Evolutionary conservation across 2,329 filamentous ascomycete species (phyloP).

Genomic region (Shiraia sp.): DNA sequence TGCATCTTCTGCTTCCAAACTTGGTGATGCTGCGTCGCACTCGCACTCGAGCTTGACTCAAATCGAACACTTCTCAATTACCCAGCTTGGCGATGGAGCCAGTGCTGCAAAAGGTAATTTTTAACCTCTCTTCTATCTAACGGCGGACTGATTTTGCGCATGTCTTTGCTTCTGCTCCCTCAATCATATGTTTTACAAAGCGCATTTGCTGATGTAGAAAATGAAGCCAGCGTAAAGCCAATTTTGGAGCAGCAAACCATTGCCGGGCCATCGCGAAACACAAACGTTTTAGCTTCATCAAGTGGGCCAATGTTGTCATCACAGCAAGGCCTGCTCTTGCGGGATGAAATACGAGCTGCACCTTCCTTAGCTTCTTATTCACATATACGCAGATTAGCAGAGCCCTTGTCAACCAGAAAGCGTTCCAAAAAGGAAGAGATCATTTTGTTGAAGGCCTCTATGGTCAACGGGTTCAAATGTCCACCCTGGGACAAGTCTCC

Average conservation of each 20-base stretch:
- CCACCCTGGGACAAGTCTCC: slow-evolving; percentile 74
- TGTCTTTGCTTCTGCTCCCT: background rate
- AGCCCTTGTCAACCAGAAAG: slow-evolving; percentile 60
- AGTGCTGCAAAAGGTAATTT: slow-evolving; percentile 19
- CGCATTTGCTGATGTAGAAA: slow-evolving; percentile 13
- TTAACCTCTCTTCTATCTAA: slow-evolving; percentile 10
- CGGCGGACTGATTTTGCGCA: background rate
- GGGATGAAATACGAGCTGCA: slow-evolving; percentile 1
- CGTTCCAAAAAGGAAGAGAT: slow-evolving; percentile 73
- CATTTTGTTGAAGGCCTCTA: slow-evolving; percentile 75
- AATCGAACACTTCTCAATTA: slow-evolving; percentile 10
- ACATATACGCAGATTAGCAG: slow-evolving; percentile 44
- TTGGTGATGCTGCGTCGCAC: slow-evolving; percentile 6
- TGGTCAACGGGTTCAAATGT: slow-evolving; percentile 80
- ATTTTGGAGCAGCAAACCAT: background rate
- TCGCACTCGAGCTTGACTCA: slow-evolving; percentile 11
- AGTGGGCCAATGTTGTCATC: background rate
- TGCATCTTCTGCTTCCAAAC: background rate
- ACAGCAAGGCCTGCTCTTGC: background rate
- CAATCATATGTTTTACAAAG: slow-evolving; percentile 1
- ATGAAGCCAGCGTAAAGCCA: slow-evolving; percentile 11
- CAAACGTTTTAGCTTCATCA: background rate
- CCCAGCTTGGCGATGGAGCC: slow-evolving; percentile 3
- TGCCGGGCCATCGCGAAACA: background rate
- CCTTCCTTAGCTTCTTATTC: slow-evolving; percentile 16